Percentiles rank a stretch among this genome's conserved stretches.
These are phyloP conservation scores for Colletotrichum melonis DNA, from an alignment of 2,329 filamentous ascomycete genomes.

Conservation along the genomic window DNA sequence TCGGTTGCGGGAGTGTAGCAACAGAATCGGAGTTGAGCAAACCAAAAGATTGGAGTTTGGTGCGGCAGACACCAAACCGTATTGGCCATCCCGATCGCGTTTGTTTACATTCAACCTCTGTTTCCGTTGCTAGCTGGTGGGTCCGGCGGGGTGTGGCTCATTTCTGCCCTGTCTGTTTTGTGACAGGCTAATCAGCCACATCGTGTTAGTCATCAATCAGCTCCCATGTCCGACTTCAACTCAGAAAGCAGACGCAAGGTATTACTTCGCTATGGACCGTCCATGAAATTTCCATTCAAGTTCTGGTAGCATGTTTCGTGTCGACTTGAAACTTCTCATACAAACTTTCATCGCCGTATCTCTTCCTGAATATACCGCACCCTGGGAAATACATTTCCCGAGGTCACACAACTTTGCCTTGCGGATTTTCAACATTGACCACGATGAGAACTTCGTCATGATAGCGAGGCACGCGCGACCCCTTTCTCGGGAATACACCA, in stretches of 20 bases:
- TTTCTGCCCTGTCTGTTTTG: too few species aligned
- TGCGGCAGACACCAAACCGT: conserved; percentile 15
- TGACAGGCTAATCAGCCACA: background rate
- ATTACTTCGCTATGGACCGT: too few species aligned
- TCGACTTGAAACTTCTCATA: too few species aligned
- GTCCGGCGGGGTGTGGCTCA: conserved; percentile 32
- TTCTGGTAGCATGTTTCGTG: too few species aligned
- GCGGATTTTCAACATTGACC: too few species aligned
- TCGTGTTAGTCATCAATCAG: background rate
- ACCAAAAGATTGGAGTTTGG: conserved; percentile 10
- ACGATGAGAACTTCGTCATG: too few species aligned
- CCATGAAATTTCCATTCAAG: too few species aligned
- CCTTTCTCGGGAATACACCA: background rate
- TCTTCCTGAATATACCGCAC: background rate
- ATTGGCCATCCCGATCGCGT: conserved; percentile 33
- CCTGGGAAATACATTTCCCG: background rate
- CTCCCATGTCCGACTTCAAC: too few species aligned
- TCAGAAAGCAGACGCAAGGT: too few species aligned
- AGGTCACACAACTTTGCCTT: background rate
- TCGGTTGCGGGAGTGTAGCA: conserved; percentile 1
- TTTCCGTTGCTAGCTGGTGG: conserved; percentile 35
- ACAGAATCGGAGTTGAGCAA: conserved; percentile 11
- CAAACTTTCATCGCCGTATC: too few species aligned
- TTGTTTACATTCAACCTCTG: conserved; percentile 37
- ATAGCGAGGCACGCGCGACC: background rate